phyloP scores from a whole-genome alignment of 345 rosid genomes.

The Kandelia obovata region DNA sequence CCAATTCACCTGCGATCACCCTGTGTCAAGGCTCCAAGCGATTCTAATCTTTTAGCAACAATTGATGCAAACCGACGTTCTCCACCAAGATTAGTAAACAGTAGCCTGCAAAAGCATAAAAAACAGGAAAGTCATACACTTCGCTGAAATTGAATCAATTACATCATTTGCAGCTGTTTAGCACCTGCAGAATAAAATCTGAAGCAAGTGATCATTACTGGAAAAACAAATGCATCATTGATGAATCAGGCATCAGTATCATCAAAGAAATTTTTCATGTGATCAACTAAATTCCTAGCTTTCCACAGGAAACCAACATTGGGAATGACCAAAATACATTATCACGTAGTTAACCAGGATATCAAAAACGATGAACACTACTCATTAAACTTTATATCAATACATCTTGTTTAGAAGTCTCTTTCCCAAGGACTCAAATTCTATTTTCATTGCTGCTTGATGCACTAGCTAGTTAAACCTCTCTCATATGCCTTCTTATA shows the following conservation, averaged over 20 bases:
- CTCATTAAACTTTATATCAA: background rate
- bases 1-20: constrained; percentile 87
- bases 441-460: too few species aligned
- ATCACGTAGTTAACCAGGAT: background rate
- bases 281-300: constrained; percentile 1
- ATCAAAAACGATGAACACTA: background rate
- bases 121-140: background rate
- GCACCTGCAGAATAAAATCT: too few species aligned
- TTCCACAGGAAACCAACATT: background rate
- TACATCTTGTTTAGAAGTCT: background rate
- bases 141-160: background rate
- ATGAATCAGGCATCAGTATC: too few species aligned
- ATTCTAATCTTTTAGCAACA: constrained; percentile 95
- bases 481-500: too few species aligned
- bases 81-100: constrained; percentile 94
- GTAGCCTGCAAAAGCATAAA: constrained; percentile 46
- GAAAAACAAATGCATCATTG: background rate
- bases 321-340: constrained; percentile 2
- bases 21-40: constrained; percentile 97
- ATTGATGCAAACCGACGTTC: constrained; percentile 99
- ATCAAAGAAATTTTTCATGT: constrained; percentile 4
- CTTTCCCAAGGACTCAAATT: too few species aligned
- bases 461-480: too few species aligned
- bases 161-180: background rate
- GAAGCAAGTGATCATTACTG: too few species aligned